Conservation (phyloP, 2,329 filamentous ascomycete genomes). For the Beauveria rudraprayagi region DNA sequence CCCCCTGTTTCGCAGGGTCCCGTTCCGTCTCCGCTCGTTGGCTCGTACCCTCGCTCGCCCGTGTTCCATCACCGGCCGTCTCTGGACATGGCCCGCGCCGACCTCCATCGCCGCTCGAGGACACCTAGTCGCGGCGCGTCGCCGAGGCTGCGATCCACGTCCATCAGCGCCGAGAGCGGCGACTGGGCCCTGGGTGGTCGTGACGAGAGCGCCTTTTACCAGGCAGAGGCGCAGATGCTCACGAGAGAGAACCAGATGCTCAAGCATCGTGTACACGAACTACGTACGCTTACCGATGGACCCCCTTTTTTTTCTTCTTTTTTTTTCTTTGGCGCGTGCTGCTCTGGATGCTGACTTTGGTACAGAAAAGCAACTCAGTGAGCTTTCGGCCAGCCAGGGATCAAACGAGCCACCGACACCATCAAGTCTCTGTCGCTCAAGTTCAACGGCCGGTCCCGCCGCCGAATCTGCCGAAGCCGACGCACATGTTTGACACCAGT, state of each 20-base stretch:
- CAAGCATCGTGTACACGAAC: constrained; percentile 62
- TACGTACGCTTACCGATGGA: constrained; percentile 40
- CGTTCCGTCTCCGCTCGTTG: constrained; percentile 23
- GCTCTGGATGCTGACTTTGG: constrained; percentile 13
- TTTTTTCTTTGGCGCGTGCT: too few species aligned
- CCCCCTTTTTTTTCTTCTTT: neutral
- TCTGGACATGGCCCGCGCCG: constrained; percentile 49
- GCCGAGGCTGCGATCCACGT: constrained; percentile 48
- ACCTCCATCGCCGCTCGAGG: constrained; percentile 48
- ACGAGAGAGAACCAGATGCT: constrained; percentile 78
- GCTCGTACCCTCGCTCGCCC: constrained; percentile 45
- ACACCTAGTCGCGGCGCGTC: constrained; percentile 52
- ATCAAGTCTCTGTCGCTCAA: constrained; percentile 41
- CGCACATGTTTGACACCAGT: neutral
- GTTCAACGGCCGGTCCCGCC: constrained; percentile 37
- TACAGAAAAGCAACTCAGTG: constrained; percentile 44
- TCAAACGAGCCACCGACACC: constrained; percentile 39
- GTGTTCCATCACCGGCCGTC: constrained; percentile 45
- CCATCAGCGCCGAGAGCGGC: constrained; percentile 49
- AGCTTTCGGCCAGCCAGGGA: constrained; percentile 26
- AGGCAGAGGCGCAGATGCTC: constrained; percentile 72
- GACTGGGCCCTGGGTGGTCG: constrained; percentile 57
- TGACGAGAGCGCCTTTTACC: constrained; percentile 72
- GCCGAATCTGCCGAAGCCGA: constrained; percentile 22
- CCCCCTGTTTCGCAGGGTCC: constrained; percentile 29